phyloP scores from a whole-genome alignment of 2,329 filamentous ascomycete genomes.

The Ophiostoma sp. region DNA sequence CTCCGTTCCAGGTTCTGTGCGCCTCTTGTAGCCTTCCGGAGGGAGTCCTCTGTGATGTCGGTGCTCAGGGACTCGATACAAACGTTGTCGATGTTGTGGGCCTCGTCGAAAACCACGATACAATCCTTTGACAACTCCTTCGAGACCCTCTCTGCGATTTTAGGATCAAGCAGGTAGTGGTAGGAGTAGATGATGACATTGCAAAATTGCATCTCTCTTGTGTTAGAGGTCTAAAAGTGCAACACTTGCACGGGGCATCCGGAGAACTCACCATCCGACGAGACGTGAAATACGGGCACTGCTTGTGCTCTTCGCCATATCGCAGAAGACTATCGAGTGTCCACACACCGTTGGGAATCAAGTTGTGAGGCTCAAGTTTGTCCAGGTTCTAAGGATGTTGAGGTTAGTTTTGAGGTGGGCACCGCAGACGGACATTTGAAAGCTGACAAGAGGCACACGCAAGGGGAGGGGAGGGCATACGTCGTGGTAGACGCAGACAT shows the following conservation, averaged over 20 bases:
- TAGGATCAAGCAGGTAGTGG: constrained; percentile 95
- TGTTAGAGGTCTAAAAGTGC: background rate
- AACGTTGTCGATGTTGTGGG: constrained; percentile 99
- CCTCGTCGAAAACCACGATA: constrained; percentile 98
- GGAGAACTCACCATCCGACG: constrained; percentile 73
- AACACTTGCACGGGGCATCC: background rate
- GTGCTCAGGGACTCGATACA: constrained; percentile 98
- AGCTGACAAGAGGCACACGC: no score
- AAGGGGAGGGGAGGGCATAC: constrained; percentile 45
- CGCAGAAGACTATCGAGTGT: constrained; percentile 84
- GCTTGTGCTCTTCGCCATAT: constrained; percentile 93
- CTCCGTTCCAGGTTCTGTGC: constrained; percentile 88
- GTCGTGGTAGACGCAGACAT: constrained; percentile 94
- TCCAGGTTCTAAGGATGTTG: constrained; percentile 70
- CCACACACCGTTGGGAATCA: constrained; percentile 93
- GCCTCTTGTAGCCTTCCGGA: constrained; percentile 86
- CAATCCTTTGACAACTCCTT: constrained; percentile 92
- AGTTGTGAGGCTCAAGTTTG: constrained; percentile 87
- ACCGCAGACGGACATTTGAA: background rate
- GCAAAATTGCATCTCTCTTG: constrained; percentile 85
- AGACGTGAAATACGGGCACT: constrained; percentile 96
- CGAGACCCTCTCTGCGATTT: constrained; percentile 85
- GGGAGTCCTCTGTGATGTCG: constrained; percentile 91
- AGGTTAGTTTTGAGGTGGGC: constrained; percentile 25
- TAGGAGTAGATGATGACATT: constrained; percentile 99